phyloP scores from a whole-genome alignment of 129 eudicot genomes.

The Daucus carota region DH1_v3.0 NC_030385.2:12341501-12342000 shows the following conservation, averaged over 20 bases:
- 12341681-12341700: too few species aligned
- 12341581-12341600: neutral
- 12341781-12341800: neutral
- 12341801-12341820: neutral
- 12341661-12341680: too few species aligned
- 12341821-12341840: neutral
- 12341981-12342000: neutral
- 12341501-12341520: too few species aligned
- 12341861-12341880: neutral
- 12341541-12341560: too few species aligned
- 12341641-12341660: too few species aligned
- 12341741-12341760: neutral
- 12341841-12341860: neutral
- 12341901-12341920: neutral
- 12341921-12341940: neutral
- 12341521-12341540: too few species aligned
- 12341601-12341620: too few species aligned
- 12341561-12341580: too few species aligned
- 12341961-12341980: neutral
- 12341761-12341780: neutral
- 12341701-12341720: too few species aligned
- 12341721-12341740: too few species aligned
- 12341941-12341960: neutral
- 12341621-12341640: too few species aligned
- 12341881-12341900: neutral